Base-by-base conservation (phyloP, 176 grass and related monocot species). In the Pontederia paniculata region DNA sequence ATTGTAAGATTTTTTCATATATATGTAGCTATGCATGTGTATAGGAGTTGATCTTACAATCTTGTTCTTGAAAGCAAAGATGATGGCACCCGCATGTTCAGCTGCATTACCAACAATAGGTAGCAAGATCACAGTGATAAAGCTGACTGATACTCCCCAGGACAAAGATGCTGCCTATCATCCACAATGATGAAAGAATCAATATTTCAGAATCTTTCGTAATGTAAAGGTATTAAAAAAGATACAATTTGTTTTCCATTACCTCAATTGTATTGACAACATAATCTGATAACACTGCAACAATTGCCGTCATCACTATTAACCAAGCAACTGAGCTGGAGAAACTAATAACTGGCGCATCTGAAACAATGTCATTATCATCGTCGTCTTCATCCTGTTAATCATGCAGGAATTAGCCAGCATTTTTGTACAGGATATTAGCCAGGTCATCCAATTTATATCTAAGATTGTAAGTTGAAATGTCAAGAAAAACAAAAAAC, bases 231-330 rank as follows among this genome's bases (percentile, higher is more conserved):
- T 23, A 12, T 25, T 23, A 9, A 5, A 55, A 55, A 28, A 23
- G 48, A 15, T 12, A 55, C 9, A 15, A 43, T 17, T 17, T 45
- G 42, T 21, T 44, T 45, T 44, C 44, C 14, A 8, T 45, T 69
- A 95, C 90, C 90, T 95, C 73, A 65, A 95, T 95, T 43, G 85
- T 76, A 78, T 74, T 71, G 65, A 95, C 82, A 48, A 95, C 65
- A 72, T 95, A 89, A 62, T 95, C 73, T 57, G 90, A 95, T 74
- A 95, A 76, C 31, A 86, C 21, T 44, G 90, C 77, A 25, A 95
- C 56, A 48, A 78, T 72, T 21, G 78, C 23, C 8, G 85, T 95
- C 61, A 95, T 71, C 43, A 79, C 73, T 52, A 81, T 62, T 56
- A 95, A 81, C 90, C 90, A 95, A 18, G 48, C 42, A 78, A 95